Evolutionary conservation across 2,329 filamentous ascomycete genomes (phyloP), one percentile per base, ranked within the genome.

Genomic region (Penicillium brasilianum): DNA sequence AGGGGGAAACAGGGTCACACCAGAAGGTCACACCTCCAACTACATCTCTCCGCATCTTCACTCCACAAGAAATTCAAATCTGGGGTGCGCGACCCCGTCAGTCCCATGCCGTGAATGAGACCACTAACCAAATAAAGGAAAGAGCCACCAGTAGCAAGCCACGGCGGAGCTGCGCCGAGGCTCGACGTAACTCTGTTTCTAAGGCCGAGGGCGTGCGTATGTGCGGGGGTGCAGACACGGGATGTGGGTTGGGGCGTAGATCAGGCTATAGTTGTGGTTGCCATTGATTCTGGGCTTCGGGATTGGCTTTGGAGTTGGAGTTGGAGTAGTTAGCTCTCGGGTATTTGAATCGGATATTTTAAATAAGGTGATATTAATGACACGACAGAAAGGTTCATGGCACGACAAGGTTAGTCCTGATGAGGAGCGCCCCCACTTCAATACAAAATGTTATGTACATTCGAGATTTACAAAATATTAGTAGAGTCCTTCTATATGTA

Each of bases 21-120:
- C 39, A 60, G 51, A 64, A 57, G 57, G 59, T 53, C 43, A 57
- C 60, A 53, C 52, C 52, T 28, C 44, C 22, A 28, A 9, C 2
- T 28, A 10, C 3, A 14, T 22, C 39, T 43, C 52, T 44, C 53
- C 53, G 53, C 53, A 56, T 46, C n/a, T 53, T 36, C 32, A 39
- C 20, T 48, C 53, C 41, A 16, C 53, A 60, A 60, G 25, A 28
- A 28, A 28, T 28, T 6, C 25, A 28, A 28, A 28, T 56, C 58
- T 50, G 59, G 55, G 55, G 50, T 41, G 44, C 34, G n/a, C 48
- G 28, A 50, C 48, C 44, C 25, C 25, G 52, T 44, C 52, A 37
- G 41, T 55, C 51, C 32, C 16, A 55, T 36, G 22, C 44, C 20
- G 9, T 5, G n/a, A 11, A 18, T 18, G 14, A 48, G 32, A 32